Conservation (phyloP, 805 yeast genomes). For the Myxozyma kluyveri region DNA sequence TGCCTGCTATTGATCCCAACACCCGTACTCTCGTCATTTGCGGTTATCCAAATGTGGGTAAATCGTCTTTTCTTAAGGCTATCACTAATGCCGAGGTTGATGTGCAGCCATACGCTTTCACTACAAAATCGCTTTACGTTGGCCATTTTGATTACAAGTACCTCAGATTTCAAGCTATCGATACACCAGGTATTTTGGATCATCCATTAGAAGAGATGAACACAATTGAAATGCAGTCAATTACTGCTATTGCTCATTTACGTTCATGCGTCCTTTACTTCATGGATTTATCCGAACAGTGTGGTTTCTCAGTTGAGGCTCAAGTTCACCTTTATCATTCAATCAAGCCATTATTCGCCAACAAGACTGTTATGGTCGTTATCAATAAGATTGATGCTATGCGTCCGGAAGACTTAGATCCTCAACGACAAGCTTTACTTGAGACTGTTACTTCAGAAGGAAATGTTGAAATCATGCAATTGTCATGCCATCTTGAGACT, state of each 20-base stretch:
- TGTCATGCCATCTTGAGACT: conserved; percentile 92
- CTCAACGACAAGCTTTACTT: conserved; percentile 68
- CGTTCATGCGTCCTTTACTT: conserved; percentile 94
- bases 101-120: conserved; percentile 98
- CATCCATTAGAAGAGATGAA: conserved; percentile 99
- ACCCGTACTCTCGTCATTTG: conserved; percentile 96
- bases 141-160: conserved; percentile 99
- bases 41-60: conserved; percentile 99
- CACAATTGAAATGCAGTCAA: conserved; percentile 98
- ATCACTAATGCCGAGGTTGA: conserved; percentile 98
- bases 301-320: conserved; percentile 96
- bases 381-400: conserved; percentile 93
- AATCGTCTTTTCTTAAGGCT: conserved; percentile 87
- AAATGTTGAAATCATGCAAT: conserved; percentile 84
- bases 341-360: conserved; percentile 94
- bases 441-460: conserved; percentile 55
- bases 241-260: conserved; percentile 97
- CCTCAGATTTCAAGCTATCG: conserved; percentile 96
- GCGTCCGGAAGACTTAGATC: conserved; percentile 76
- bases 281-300: conserved; percentile 98
- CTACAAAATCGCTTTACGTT: conserved; percentile 94
- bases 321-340: conserved; percentile 97
- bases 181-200: conserved; percentile 98
- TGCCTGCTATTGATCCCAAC: conserved; percentile 97
- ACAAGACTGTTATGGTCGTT: conserved; percentile 93